Conservation (phyloP, 768 basidiomycete genomes). For the Nidularia sp. region DNA sequence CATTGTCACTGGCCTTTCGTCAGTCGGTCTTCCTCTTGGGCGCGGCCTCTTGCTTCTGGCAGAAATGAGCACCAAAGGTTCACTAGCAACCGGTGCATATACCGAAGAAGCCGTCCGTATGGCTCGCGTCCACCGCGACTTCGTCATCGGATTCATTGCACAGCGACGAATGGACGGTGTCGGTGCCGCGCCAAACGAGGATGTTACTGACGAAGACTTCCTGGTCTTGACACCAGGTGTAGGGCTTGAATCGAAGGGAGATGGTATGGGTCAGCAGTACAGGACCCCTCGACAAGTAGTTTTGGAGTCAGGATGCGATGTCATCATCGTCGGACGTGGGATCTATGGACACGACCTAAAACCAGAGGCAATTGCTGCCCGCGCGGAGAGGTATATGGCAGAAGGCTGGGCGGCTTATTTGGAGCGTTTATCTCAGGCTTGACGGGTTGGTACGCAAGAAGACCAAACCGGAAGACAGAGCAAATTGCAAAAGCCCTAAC, state of each 20-base stretch:
- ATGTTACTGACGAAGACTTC: constrained; percentile 65
- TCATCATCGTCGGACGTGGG: constrained; percentile 96
- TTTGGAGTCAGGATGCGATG: constrained; percentile 78
- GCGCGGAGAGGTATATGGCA: constrained; percentile 79
- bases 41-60: constrained; percentile 89
- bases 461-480: too few relatives aligned
- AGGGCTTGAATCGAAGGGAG: constrained; percentile 73
- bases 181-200: constrained; percentile 30
- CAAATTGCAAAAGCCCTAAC: too few relatives aligned
- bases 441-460: too few relatives aligned
- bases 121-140: constrained; percentile 77
- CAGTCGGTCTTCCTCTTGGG: constrained; percentile 79
- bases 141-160: constrained; percentile 96
- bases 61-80: constrained; percentile 93
- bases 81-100: constrained; percentile 79
- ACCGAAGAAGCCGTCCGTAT: constrained; percentile 82
- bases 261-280: constrained; percentile 94
- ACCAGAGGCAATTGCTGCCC: constrained; percentile 42
- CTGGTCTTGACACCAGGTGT: constrained; percentile 92
- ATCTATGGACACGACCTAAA: constrained; percentile 69
- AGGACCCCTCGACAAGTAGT: constrained; percentile 85
- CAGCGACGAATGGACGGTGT: constrained; percentile 78
- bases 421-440: constrained; percentile 33
- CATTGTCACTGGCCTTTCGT: constrained; percentile 84
- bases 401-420: constrained; percentile 94